Evolutionary conservation across 148 eudicot genomes (phyloP).

Genomic region (Pharnaceum exiguum): DNA sequence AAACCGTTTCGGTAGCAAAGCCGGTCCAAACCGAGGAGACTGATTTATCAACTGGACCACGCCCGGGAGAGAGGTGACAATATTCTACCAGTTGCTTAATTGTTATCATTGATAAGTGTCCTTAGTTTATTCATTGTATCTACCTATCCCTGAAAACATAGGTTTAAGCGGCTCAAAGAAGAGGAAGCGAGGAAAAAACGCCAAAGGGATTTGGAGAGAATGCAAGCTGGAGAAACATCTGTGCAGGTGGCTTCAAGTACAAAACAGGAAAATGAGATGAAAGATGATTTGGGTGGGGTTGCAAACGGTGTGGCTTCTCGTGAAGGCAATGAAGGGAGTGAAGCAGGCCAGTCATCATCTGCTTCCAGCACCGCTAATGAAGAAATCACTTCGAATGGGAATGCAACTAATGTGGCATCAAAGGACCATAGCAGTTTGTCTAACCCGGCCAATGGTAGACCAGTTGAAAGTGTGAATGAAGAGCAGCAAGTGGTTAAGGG

Average conservation of each 20-base stretch:
- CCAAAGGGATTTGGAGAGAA: slow-evolving; percentile 53
- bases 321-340: slow-evolving; percentile 20
- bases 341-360: slow-evolving; percentile 12
- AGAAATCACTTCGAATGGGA: slow-evolving; percentile 33
- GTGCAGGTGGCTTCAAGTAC: slow-evolving; percentile 18
- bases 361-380: slow-evolving; percentile 16
- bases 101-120: neutral
- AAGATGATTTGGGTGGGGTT: slow-evolving; percentile 21
- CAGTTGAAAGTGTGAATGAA: slow-evolving; percentile 12
- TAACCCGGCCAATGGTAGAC: slow-evolving; percentile 14
- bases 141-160: too few species aligned
- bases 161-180: slow-evolving; percentile 87
- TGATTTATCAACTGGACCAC: slow-evolving; percentile 43
- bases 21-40: slow-evolving; percentile 28
- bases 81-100: slow-evolving; percentile 1
- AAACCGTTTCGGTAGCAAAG: slow-evolving; percentile 18
- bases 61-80: slow-evolving; percentile 82
- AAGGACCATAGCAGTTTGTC: slow-evolving; percentile 29
- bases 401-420: slow-evolving; percentile 20
- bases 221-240: slow-evolving; percentile 35
- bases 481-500: slow-evolving; percentile 11
- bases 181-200: slow-evolving; percentile 72
- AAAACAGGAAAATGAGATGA: slow-evolving; percentile 23
- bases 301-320: slow-evolving; percentile 24
- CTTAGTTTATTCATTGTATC: neutral